Evolutionary conservation across 1,284 basidiomycete genomes (phyloP).

Genomic region (Naganishia cerealis): DNA sequence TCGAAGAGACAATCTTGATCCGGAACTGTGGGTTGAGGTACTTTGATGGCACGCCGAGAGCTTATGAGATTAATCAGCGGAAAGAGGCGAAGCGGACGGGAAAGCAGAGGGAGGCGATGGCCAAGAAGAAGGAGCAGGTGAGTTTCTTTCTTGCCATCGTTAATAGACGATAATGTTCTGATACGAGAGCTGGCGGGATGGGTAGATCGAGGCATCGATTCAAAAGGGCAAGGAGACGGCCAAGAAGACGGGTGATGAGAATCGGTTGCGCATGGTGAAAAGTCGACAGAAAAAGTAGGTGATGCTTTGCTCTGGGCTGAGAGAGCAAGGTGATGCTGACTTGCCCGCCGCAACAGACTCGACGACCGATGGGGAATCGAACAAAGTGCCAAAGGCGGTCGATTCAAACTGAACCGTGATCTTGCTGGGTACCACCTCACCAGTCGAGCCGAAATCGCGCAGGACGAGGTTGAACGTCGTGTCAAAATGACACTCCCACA

Average conservation of each 20-base stretch:
- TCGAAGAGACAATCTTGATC: constrained; percentile 68
- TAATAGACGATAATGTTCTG: not conserved
- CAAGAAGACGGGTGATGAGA: constrained; percentile 66
- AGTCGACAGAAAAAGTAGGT: constrained; percentile 62
- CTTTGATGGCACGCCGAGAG: constrained; percentile 60
- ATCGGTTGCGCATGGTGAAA: constrained; percentile 61
- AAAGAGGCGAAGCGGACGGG: constrained; percentile 59
- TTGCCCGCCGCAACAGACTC: constrained; percentile 39
- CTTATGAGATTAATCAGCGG: constrained; percentile 61
- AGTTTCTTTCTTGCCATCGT: constrained; percentile 23
- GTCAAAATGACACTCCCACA: constrained; percentile 59
- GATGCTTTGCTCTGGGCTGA: not conserved
- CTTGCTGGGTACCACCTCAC: constrained; percentile 58
- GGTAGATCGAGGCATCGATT: constrained; percentile 55
- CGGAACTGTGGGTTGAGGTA: constrained; percentile 62
- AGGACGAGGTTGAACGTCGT: constrained; percentile 59
- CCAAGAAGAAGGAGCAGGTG: constrained; percentile 60
- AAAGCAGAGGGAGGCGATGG: constrained; percentile 61
- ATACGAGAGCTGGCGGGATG: not conserved
- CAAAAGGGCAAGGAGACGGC: constrained; percentile 60
- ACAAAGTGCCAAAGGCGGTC: constrained; percentile 56
- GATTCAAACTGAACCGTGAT: constrained; percentile 69
- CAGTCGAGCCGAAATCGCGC: constrained; percentile 58
- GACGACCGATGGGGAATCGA: constrained; percentile 64
- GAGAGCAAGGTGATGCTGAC: not conserved